Evolutionary conservation across 331 rosid genomes (phyloP), one percentile per base, ranked within the genome.

Genomic region (Phaseolus coccineus): DNA sequence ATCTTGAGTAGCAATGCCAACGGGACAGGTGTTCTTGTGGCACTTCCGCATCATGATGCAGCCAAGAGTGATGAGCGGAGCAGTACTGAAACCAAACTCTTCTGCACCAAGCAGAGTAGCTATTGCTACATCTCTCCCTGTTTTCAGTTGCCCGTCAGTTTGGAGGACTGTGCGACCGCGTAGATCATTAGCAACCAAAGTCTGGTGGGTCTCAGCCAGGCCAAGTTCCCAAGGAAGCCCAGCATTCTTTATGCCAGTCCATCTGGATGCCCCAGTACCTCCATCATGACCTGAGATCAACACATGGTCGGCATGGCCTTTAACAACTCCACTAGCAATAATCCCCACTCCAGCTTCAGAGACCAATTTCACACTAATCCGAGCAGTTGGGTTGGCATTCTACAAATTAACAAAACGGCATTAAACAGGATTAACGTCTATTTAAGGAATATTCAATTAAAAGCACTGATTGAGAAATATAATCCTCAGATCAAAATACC

Each of bases 151-250:
- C 25, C 99, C 99, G 48, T 95, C 99, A 12, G 99, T 95, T 88
- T 95, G 99, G 74, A 95, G 94, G 86, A 83, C 84, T 3, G 99
- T 91, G 53, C 99, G 94, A 62, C 99, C 99, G 59, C 99, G 98
- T 5, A 95, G 92, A 80, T 95, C 92, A 83, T 95, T 95, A 73
- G 98, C 97, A 78, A 95, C 99, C 82, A 95, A 85, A 6, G 97
- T 95, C 75, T 95, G 99, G 86, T 95, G 98, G 46, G 99, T 95
- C 91, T 95, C 99, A 22, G 98, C 99, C 82, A 93, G 82, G 51
- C 99, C 99, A 66, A 95, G 97, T 81, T 95, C 99, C 99, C 97
- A 95, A 22, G 99, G 99, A 30, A 95, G 94, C 74, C 99, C 98
- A 48, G 99, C 99, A 88, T 87, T 95, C 90, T 95, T 95, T 82